Base-by-base conservation (phyloP, 1,139 yeast species). In the Blastobotrys buckinghamii region DNA sequence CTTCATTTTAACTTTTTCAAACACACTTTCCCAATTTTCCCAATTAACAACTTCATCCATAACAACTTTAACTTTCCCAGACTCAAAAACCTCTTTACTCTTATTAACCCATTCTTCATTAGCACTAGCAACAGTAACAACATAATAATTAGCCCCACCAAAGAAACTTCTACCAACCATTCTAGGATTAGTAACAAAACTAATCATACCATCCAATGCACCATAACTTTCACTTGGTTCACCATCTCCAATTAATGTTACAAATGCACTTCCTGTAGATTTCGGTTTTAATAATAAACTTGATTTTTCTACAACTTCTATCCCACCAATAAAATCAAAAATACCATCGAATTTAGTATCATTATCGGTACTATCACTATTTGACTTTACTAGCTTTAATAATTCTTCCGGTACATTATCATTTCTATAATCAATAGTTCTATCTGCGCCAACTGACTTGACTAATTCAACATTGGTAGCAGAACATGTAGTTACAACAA, bases 21-120 rank as follows among this genome's bases (percentile, higher is more conserved):
- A 59, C 0, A 87, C 92, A 6, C 68, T 60, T 43, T 74, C 60
- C 55, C 66, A 76, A 15, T 82, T 74, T 3, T 69, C 74, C 57
- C 82, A 72, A 5, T 71, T 62, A 55, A 69, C 73, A 20, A 74
- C 75, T 12, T 80, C 70, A 62, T 84, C 92, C 43, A 84, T 69
- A 8, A 68, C 62, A 12, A 79, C 69, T 39, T 66, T 64, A 44
- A 80, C 59, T 20, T 71, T 62, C 1, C 75, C 76, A 10, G 71
- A 65, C 17, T 66, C 69, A 47, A 78, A 62, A 55, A 77, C 60
- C 42, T 70, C 64, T 10, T 59, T 49, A 2, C 69, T 74, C 20
- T 51, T 47, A 16, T 53, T 46, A 41, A 53, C 56, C 69, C 70
- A 58, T 5, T 4, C 4, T 7, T 22, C 24, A 41, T 50, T 52